phyloP scores from a whole-genome alignment of 371 early-diverging fungal genomes.

The Phascolomyces articulosus region DNA sequence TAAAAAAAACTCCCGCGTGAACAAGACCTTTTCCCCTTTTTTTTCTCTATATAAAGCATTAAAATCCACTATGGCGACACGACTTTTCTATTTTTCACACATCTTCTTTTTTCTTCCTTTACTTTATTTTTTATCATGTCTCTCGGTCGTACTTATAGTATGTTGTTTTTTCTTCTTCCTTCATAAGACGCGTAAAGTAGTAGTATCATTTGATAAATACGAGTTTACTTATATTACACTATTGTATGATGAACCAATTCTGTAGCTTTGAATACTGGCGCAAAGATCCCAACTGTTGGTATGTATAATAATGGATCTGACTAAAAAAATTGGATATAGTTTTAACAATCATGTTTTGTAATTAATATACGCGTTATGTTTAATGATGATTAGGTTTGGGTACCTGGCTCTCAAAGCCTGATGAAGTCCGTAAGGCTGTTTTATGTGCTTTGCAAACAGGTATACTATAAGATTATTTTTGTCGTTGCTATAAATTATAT shows the following conservation, averaged over 20 bases:
- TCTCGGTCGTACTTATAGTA: constrained; percentile 21
- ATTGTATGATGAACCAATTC: not conserved
- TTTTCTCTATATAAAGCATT: not conserved
- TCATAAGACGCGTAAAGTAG: not conserved
- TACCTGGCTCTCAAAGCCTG: constrained; percentile 64
- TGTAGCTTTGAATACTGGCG: constrained; percentile 57
- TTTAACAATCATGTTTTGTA: too few relatives aligned
- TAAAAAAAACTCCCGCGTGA: not conserved
- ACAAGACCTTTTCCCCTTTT: too few relatives aligned
- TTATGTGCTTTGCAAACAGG: constrained; percentile 59
- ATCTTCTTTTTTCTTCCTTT: not conserved
- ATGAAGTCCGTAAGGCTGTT: constrained; percentile 64
- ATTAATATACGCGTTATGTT: too few relatives aligned
- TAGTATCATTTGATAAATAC: too few relatives aligned
- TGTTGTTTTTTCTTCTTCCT: not conserved
- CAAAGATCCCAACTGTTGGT: constrained; percentile 46
- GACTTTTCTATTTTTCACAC: not conserved
- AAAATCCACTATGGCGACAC: not conserved
- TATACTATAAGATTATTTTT: not conserved
- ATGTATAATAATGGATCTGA: not conserved
- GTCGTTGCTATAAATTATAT: too few relatives aligned
- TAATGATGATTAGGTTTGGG: too few relatives aligned
- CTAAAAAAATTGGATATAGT: not conserved
- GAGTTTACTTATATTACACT: not conserved
- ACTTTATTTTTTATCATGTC: constrained; percentile 19